Base-by-base conservation (phyloP, 371 early-diverging fungal genomes). In the Mucor piriformis region DNA sequence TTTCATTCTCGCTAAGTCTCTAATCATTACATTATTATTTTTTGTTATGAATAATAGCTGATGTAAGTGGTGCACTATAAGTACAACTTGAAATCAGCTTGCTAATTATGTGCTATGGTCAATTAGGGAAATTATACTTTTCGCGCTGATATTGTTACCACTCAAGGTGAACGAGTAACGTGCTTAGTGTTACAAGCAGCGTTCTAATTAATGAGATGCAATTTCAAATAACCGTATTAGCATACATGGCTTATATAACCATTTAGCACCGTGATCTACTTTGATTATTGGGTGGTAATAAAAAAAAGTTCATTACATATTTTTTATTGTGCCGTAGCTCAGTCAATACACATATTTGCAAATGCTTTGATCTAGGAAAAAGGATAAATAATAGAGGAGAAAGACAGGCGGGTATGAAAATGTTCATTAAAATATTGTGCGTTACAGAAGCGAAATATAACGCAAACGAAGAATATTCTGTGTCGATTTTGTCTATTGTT, bases 141-240 rank as follows among this genome's bases (percentile, higher is more conserved):
- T 3, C 25, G 24, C 10, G 40, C 27, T 37, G 25, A 27, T 18
- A 25, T 53, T 40, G 10, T 53, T 10, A 40, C 53, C 15, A 38
- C 42, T 16, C 53, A 38, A n/a, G 53, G 53, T 27, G n/a, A 16
- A 40, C 21, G 53, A 10, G 25, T 40, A n/a, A 38, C 42, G 6
- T 53, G 42, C n/a, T 40, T 53, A 21, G 33, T 35, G n/a, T 34
- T 35, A 15, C 6, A 35, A 6, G 23, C 51, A 10, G 21, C 23
- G 10, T 13, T 51, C 21, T 49, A 48, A 29, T n/a, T n/a, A n/a
- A n/a, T n/a, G n/a, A n/a, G n/a, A n/a, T n/a, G n/a, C n/a, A n/a
- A n/a, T n/a, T n/a, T n/a, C n/a, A n/a, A n/a, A n/a, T n/a, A n/a
- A n/a, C n/a, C n/a, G n/a, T n/a, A n/a, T n/a, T n/a, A n/a, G n/a